phyloP scores from a whole-genome alignment of 1,284 basidiomycete species.

The Ganoderma leucocontextum region DNA sequence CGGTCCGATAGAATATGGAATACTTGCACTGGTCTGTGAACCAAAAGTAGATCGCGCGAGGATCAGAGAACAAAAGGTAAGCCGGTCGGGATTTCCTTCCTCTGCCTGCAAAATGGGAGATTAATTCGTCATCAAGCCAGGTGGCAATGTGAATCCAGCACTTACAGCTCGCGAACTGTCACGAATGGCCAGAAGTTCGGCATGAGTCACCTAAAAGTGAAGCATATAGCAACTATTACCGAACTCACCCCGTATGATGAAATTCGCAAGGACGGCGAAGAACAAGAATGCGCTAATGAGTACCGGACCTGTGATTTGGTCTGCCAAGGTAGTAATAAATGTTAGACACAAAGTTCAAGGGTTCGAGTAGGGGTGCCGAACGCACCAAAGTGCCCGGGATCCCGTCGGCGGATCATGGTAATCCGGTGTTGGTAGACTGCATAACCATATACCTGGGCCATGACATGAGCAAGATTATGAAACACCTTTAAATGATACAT shows the following conservation, averaged over 20 bases:
- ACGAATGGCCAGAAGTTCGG: conserved; percentile 14
- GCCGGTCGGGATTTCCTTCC: conserved; percentile 46
- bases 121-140: conserved; percentile 10
- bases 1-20: background rate
- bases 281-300: conserved; percentile 84
- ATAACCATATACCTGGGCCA: conserved; percentile 82
- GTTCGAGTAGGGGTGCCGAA: conserved; percentile 19
- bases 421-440: conserved; percentile 89
- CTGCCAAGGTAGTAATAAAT: conserved; percentile 49
- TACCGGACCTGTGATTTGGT: conserved; percentile 82
- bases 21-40: background rate
- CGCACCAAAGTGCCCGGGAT: conserved; percentile 92
- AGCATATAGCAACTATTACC: background rate
- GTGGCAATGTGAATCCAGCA: conserved; percentile 13
- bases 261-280: conserved; percentile 87
- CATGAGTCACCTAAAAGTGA: background rate
- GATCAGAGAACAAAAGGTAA: conserved; percentile 32
- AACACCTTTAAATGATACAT: background rate
- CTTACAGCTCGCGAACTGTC: conserved; percentile 54
- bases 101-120: conserved; percentile 35
- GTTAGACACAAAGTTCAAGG: conserved; percentile 3
- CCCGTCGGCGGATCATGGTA: conserved; percentile 89
- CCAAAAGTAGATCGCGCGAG: background rate
- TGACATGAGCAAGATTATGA: background rate
- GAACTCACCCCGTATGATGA: conserved; percentile 78